Percentiles rank a stretch among this genome's conserved stretches.
These are phyloP conservation scores for Chamaenerion angustifolium DNA, from an alignment of 345 rosid genomes.

Conservation along the genomic window DNA sequence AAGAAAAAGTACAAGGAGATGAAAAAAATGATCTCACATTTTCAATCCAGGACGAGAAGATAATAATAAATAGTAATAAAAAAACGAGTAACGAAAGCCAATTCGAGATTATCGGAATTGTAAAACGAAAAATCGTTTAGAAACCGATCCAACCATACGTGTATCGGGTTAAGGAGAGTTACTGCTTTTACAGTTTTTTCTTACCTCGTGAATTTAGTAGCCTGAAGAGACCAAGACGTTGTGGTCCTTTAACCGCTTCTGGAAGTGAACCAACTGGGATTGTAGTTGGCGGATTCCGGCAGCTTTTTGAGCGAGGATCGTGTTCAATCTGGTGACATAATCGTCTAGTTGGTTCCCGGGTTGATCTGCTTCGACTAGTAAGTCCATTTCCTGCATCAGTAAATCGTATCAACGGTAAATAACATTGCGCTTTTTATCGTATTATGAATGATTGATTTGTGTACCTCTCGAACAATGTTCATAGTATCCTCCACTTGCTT, in stretches of 20 bases:
- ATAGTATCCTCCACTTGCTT: conserved; percentile 91
- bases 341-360: conserved; percentile 89
- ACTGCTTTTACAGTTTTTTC: neutral
- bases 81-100: no score
- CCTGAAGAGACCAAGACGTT: conserved; percentile 69
- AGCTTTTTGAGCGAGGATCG: conserved; percentile 76
- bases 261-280: conserved; percentile 67
- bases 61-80: no score
- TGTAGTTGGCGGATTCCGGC: conserved; percentile 80
- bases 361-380: conserved; percentile 85
- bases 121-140: no score
- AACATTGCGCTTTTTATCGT: neutral
- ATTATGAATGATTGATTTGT: neutral
- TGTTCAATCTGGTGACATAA: conserved; percentile 55
- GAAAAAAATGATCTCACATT: no score
- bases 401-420: neutral
- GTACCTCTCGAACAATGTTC: conserved; percentile 91
- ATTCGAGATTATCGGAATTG: no score
- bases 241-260: conserved; percentile 84
- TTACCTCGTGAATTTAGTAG: conserved; percentile 22
- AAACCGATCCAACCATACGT: no score
- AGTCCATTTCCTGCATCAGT: conserved; percentile 70
- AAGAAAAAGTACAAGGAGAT: no score
- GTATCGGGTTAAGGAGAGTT: neutral
- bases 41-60: no score